Percentiles rank a stretch among this genome's conserved stretches.
These are phyloP conservation scores for Casuarina equisetifolia DNA, from an alignment of 306 rosid species.

Conservation along the genomic window DNA sequence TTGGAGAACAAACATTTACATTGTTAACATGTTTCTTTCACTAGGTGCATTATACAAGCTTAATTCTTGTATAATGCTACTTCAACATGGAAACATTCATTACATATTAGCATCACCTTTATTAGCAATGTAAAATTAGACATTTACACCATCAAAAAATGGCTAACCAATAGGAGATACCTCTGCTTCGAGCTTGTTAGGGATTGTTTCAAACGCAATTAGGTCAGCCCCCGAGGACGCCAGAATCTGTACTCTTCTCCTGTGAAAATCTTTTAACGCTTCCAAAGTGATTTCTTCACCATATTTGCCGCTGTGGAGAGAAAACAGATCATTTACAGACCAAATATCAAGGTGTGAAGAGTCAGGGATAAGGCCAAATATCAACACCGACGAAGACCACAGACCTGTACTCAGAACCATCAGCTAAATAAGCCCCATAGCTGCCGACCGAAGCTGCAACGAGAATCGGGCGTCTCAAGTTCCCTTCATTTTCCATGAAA, in stretches of 20 bases:
- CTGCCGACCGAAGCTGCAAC: constrained; percentile 95
- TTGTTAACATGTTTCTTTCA: no score
- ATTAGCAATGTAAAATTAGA: no score
- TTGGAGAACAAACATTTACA: no score
- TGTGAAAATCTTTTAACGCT: constrained; percentile 70
- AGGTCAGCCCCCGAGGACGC: constrained; percentile 76
- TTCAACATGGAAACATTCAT: no score
- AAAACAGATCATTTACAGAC: background rate
- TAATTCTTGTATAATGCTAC: no score
- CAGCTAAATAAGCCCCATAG: constrained; percentile 86
- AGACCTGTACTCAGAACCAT: constrained; percentile 65
- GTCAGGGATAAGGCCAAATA: background rate
- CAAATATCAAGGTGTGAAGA: no score
- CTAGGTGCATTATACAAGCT: no score
- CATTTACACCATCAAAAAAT: no score
- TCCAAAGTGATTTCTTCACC: constrained; percentile 63
- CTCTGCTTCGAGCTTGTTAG: constrained; percentile 78
- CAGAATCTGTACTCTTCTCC: constrained; percentile 77
- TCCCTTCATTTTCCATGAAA: constrained; percentile 31
- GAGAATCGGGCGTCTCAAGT: constrained; percentile 49
- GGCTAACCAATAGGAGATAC: constrained; percentile 25
- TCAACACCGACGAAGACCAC: constrained; percentile 3
- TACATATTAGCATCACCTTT: no score
- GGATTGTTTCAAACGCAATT: constrained; percentile 88
- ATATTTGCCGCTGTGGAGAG: constrained; percentile 61